phyloP scores from a whole-genome alignment of 176 grass and related monocot species.

The Triticum dicoccoides region DNA sequence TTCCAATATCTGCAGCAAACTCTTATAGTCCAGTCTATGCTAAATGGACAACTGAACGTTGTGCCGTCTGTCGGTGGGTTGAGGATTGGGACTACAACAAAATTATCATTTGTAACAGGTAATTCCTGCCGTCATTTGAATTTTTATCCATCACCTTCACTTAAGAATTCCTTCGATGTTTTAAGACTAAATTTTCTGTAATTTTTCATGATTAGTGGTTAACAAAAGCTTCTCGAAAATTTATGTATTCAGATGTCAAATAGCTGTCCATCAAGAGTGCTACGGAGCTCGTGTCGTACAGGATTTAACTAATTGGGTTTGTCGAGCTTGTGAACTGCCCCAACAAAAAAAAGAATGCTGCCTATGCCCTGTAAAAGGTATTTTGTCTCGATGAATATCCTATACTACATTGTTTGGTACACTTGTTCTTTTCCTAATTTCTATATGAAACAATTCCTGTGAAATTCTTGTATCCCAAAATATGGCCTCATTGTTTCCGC shows the following conservation, averaged over 20 bases:
- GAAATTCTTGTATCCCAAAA: neutral
- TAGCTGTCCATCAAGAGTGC: conserved; percentile 96
- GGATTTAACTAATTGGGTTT: conserved; percentile 91
- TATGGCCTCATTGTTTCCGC: neutral
- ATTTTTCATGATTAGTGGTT: neutral
- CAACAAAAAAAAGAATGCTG: conserved; percentile 69
- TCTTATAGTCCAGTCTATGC: conserved; percentile 66
- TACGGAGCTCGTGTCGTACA: conserved; percentile 65
- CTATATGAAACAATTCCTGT: neutral
- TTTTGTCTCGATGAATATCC: neutral
- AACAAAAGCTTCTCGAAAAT: conserved; percentile 2
- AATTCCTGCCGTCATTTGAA: conserved; percentile 4
- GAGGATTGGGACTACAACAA: conserved; percentile 99
- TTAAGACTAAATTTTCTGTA: neutral
- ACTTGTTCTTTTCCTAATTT: neutral
- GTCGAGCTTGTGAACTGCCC: conserved; percentile 76
- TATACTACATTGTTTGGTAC: conserved; percentile 1
- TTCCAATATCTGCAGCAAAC: conserved; percentile 49
- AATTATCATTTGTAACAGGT: conserved; percentile 99
- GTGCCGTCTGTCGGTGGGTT: conserved; percentile 95
- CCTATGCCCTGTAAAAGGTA: conserved; percentile 93
- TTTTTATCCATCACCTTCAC: neutral
- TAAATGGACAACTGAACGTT: conserved; percentile 96
- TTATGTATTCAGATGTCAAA: conserved; percentile 75
- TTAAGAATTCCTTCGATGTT: neutral